Percentiles rank a stretch among this genome's conserved stretches.
Evolutionary conservation across 1,284 basidiomycete species (phyloP).

Genomic region (Puccinia novopanici): DNA sequence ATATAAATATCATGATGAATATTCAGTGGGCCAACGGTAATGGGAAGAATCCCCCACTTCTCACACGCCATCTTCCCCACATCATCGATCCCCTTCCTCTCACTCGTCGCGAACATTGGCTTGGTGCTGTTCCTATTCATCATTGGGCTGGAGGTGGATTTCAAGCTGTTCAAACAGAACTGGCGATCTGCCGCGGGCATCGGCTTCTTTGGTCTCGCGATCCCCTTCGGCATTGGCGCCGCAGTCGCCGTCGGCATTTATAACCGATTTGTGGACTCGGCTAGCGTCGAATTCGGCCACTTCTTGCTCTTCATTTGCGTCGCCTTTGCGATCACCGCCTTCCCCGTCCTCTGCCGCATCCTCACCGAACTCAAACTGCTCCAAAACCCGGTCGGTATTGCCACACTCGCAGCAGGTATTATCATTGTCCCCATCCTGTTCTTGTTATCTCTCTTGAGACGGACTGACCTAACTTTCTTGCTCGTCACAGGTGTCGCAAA

Average conservation of each 20-base stretch:
- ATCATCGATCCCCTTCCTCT: conserved; percentile 73
- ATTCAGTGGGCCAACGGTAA: conserved; percentile 41
- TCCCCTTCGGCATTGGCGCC: conserved; percentile 83
- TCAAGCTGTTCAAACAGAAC: conserved; percentile 74
- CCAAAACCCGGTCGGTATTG: conserved; percentile 87
- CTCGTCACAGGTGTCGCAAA: conserved; percentile 73
- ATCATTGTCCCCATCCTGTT: not conserved
- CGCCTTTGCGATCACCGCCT: conserved; percentile 72
- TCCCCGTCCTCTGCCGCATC: conserved; percentile 82
- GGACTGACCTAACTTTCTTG: not conserved
- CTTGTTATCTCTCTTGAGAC: not conserved
- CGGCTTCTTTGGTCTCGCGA: conserved; percentile 67
- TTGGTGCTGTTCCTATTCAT: conserved; percentile 67
- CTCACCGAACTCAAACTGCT: conserved; percentile 72
- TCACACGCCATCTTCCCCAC: conserved; percentile 77
- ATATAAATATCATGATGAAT: too few species aligned
- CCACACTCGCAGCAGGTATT: conserved; percentile 81
- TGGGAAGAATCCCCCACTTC: conserved; percentile 72
- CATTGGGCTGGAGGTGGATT: conserved; percentile 88
- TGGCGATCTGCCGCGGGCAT: conserved; percentile 60
- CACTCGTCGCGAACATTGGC: conserved; percentile 80
- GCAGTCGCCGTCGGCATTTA: conserved; percentile 80
- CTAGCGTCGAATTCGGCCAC: conserved; percentile 70
- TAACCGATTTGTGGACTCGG: conserved; percentile 70
- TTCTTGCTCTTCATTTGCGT: conserved; percentile 94